Conservation (phyloP, 192 early-diverging fungal genomes). For the Gonapodya prolifera region DNA sequence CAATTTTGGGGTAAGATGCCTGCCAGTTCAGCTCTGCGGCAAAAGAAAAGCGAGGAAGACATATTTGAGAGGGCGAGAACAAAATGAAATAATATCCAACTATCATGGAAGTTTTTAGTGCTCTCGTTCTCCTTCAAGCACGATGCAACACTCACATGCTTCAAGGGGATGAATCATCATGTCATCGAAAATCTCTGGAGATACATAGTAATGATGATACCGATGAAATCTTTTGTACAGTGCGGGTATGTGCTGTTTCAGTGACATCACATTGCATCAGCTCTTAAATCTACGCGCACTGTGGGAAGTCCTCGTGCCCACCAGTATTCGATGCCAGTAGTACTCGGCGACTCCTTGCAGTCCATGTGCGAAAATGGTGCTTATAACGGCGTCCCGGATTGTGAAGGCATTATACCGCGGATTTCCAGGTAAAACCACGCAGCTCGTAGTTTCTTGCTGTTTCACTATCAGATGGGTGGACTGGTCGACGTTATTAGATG, state of each 20-base stretch:
- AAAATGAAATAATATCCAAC: neutral
- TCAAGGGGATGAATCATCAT: slow-evolving; percentile 5
- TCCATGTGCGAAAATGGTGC: neutral
- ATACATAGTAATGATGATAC: neutral
- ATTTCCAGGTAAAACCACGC: neutral
- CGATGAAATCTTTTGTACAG: neutral
- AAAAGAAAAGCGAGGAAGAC: neutral
- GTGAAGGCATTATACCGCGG: neutral
- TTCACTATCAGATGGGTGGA: neutral
- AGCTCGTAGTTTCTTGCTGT: neutral
- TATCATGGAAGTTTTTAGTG: neutral
- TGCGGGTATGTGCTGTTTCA: neutral
- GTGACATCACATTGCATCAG: too few relatives aligned
- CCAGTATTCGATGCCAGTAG: neutral
- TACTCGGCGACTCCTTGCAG: neutral
- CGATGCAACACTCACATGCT: neutral
- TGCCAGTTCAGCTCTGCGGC: neutral
- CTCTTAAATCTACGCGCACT: neutral
- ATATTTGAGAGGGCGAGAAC: neutral
- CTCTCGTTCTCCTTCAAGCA: too few relatives aligned
- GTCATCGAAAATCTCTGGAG: neutral
- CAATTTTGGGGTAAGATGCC: too few relatives aligned
- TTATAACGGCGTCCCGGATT: neutral
- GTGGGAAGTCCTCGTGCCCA: too few relatives aligned
- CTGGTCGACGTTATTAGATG: neutral